These are phyloP conservation scores for Candida nitratophila DNA, from an alignment of 805 yeast genomes.

Conservation along the genomic window DNA sequence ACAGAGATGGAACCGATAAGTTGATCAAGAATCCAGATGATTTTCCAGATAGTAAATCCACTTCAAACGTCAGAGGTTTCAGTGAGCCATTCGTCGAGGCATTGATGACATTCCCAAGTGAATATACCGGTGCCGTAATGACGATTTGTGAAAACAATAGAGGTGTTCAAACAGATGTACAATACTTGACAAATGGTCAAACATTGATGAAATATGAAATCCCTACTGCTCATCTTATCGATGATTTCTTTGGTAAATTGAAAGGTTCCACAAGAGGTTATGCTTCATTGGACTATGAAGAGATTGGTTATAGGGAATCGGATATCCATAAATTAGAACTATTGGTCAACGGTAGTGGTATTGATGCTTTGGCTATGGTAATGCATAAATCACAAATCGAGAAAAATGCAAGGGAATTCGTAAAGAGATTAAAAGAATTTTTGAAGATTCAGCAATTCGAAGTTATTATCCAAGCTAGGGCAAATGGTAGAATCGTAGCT, in stretches of 20 bases:
- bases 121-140: constrained; percentile 82
- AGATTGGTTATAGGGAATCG: constrained; percentile 75
- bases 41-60: constrained; percentile 60
- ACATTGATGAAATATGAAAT: constrained; percentile 71
- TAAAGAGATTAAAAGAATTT: constrained; percentile 71
- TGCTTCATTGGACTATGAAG: constrained; percentile 93
- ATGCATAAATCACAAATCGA: constrained; percentile 79
- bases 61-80: constrained; percentile 38
- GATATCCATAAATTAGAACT: constrained; percentile 84
- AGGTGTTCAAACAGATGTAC: constrained; percentile 75
- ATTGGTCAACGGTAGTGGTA: constrained; percentile 79
- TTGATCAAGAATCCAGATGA: constrained; percentile 87
- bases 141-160: constrained; percentile 77
- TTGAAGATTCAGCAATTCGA: constrained; percentile 81
- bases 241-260: constrained; percentile 90
- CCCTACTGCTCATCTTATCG: constrained; percentile 86
- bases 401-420: constrained; percentile 72
- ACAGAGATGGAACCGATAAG: constrained; percentile 53
- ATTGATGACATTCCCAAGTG: constrained; percentile 84
- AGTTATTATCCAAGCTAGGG: constrained; percentile 86
- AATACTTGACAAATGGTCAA: constrained; percentile 73
- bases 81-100: constrained; percentile 88
- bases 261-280: constrained; percentile 88
- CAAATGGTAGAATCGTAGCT: constrained; percentile 73
- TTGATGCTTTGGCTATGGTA: constrained; percentile 89